Percentiles rank a stretch among this genome's conserved stretches.
phyloP scores from a whole-genome alignment of 2,329 filamentous ascomycete species.

The Aureobasidium sp. region DNA sequence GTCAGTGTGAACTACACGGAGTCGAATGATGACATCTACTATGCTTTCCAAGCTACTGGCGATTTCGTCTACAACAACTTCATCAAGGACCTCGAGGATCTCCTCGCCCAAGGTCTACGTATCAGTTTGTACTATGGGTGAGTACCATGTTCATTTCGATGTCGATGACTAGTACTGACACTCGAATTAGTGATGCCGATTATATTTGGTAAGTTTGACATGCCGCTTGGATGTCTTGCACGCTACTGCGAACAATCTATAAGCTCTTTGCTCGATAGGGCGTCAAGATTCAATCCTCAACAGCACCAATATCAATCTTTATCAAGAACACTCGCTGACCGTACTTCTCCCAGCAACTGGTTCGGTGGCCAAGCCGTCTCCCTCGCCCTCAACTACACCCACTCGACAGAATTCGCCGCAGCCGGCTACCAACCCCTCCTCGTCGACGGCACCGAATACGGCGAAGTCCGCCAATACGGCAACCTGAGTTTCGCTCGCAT shows the following conservation, averaged over 20 bases:
- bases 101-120: constrained; percentile 34
- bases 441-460: constrained; percentile 35
- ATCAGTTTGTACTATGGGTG: constrained; percentile 33
- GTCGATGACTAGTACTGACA: not conserved
- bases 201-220: constrained; percentile 20
- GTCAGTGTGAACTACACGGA: constrained; percentile 49
- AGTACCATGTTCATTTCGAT: not conserved
- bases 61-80: constrained; percentile 60
- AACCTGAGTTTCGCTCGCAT: constrained; percentile 28
- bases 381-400: constrained; percentile 35
- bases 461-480: constrained; percentile 32
- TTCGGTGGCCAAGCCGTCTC: constrained; percentile 48
- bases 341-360: too few relatives aligned
- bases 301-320: too few relatives aligned
- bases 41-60: constrained; percentile 46
- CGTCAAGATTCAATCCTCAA: too few relatives aligned
- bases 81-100: constrained; percentile 36
- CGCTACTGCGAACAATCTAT: too few relatives aligned
- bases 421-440: constrained; percentile 29
- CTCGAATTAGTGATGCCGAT: constrained; percentile 21
- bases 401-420: constrained; percentile 26
- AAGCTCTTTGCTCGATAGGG: too few relatives aligned
- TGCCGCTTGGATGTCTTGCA: too few relatives aligned
- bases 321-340: too few relatives aligned
- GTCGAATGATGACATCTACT: constrained; percentile 42